phyloP scores from a whole-genome alignment of 345 rosid species.

The Populus nigra region DNA sequence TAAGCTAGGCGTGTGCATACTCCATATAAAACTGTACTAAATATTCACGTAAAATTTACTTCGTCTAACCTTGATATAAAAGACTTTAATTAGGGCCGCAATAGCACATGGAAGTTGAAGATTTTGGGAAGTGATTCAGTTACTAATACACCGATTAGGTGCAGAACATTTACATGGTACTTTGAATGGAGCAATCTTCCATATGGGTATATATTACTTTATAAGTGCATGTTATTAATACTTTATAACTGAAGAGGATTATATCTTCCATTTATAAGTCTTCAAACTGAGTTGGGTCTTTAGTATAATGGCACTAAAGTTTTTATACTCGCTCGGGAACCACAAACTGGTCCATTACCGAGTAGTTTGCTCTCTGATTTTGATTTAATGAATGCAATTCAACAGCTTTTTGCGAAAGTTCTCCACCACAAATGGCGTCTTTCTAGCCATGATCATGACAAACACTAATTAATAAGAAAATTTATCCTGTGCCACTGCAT shows the following conservation, averaged over 20 bases:
- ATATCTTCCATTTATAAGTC: not conserved
- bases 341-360: not conserved
- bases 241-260: not conserved
- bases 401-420: not conserved
- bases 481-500: not conserved
- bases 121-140: not conserved
- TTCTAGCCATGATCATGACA: not conserved
- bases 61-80: not conserved
- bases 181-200: not conserved
- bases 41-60: not conserved
- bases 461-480: not conserved
- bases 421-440: not conserved
- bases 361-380: not conserved
- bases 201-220: not conserved
- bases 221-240: not conserved
- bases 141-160: not conserved
- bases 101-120: not conserved
- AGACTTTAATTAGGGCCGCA: not conserved
- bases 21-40: not conserved
- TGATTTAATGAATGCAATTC: not conserved
- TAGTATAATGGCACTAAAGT: not conserved
- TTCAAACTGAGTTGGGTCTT: not conserved
- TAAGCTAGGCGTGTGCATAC: not conserved
- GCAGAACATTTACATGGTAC: not conserved
- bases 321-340: not conserved